phyloP scores from a whole-genome alignment of 2,329 filamentous ascomycete genomes.

The Diaporthe vexans region DNA sequence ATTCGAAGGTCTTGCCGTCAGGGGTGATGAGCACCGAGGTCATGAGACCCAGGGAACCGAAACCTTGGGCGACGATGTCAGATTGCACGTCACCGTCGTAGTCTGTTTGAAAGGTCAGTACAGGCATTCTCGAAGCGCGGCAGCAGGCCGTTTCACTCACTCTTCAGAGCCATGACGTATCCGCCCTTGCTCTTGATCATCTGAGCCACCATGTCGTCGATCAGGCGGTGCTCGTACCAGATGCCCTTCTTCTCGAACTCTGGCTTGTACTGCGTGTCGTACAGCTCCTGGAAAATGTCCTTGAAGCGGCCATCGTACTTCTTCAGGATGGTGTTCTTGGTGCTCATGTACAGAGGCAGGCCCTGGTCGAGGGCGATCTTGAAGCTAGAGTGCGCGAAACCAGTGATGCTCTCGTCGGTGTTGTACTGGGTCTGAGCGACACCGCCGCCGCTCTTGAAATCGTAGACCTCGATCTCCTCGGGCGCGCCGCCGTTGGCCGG shows the following conservation, averaged over 20 bases:
- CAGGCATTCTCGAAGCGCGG: not conserved
- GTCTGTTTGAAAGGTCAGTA: constrained; percentile 67
- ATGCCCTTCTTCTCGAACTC: constrained; percentile 92
- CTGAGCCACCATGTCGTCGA: constrained; percentile 99
- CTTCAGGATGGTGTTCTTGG: constrained; percentile 99
- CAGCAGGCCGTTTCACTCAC: constrained; percentile 65
- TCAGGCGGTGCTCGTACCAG: constrained; percentile 99
- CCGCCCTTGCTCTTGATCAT: constrained; percentile 99
- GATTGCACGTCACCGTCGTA: constrained; percentile 99
- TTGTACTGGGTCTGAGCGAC: constrained; percentile 98
- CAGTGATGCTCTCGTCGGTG: constrained; percentile 93
- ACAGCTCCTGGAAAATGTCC: constrained; percentile 99
- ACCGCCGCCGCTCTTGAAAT: constrained; percentile 88
- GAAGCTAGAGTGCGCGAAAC: constrained; percentile 97
- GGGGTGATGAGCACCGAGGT: constrained; percentile 97
- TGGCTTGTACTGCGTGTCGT: constrained; percentile 87
- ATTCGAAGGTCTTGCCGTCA: constrained; percentile 96
- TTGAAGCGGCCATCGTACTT: constrained; percentile 99
- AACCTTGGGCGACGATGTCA: constrained; percentile 97
- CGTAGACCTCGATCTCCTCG: constrained; percentile 88
- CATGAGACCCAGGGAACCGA: constrained; percentile 98
- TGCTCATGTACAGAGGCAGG: constrained; percentile 99
- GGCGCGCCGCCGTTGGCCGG: constrained; percentile 81
- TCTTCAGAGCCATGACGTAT: constrained; percentile 98
- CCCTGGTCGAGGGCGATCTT: constrained; percentile 91